Evolutionary conservation across 2,329 filamentous ascomycete genomes (phyloP), one percentile per base, ranked within the genome.

Genomic region (Curvularia eragrostidis): DNA sequence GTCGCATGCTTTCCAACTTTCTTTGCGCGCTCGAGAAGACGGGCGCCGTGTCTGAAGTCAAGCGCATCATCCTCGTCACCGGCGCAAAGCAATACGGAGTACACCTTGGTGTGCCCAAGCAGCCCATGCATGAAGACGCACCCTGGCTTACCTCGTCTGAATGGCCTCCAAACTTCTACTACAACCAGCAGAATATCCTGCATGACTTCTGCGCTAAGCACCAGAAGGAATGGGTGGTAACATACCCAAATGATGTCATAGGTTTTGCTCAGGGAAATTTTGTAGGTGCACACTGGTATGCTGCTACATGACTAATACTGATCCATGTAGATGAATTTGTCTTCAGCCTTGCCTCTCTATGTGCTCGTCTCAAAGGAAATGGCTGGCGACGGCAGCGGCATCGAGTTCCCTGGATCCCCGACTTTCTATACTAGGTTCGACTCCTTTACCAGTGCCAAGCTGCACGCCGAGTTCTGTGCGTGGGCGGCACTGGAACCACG

Each of bases 61-160:
- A 83, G 62, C 76, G 79, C n/a, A 75, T 85, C 54, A 67, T 84
- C 21, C 73, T 85, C 9, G 80, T 82, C 5, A 80, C 77, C 0
- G 82, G 82, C 1, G 69, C 76, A 34, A 85, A 85, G 63, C 82
- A 85, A 52, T 85, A 84, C 63, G 81, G 82, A 23, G 80, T 84
- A 3, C 83, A 85, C 59, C 75, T 84, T 1, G 81, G 82, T 8
- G 73, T 71, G 9, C 68, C 74, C 13, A 83, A 83, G 58, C 77
- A 78, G 58, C 82, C 82, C 1, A 78, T 84, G 74, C 63, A 75
- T 10, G 82, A 85, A 64, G 70, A 75, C 13, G 81, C 83, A 53
- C 77, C 78, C 1, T 80, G 78, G 76, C 70, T 83, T 3, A 75
- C 77, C 8, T 52, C 54, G 2, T 49, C 50, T 3, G 70, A 74